Base-by-base conservation (phyloP, 768 basidiomycete genomes). In the Thelephora ganbajun region DNA sequence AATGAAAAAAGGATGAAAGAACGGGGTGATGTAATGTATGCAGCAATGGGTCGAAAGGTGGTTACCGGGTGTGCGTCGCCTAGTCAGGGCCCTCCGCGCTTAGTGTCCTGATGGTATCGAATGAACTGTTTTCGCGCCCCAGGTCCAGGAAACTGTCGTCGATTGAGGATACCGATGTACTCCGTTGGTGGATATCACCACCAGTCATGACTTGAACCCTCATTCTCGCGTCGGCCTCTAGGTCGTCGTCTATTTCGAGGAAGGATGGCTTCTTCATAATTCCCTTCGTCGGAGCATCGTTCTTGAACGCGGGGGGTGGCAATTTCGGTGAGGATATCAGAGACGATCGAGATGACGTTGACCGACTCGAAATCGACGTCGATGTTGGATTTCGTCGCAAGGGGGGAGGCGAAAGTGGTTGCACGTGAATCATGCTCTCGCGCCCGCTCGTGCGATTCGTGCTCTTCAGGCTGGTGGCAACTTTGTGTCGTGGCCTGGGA, bases 181-280 rank as follows among this genome's bases (percentile, higher is more conserved):
- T 51, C 23, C 35, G 9, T 26, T 20, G 44, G 26, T 44, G 46
- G 43, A 33, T 33, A 11, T 48, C 52, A 4, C 23, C 36, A 33
- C 26, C 53, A 18, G 35, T n/a, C 11, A 34, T 35, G 33, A 26
- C 14, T 42, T 30, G 49, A 34, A 43, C 33, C 51, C 19, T 43
- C 49, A 45, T 33, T 34, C 34, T 42, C 50, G 45, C 35, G 30
- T 55, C 53, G 19, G 23, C 50, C 23, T 59, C 57, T 18, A 26
- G 44, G 23, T 61, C 60, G 49, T 69, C 67, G 19, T 65, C 79
- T 49, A 85, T 81, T 33, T 83, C 80, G 43, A 85, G 64, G 60
- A 85, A 85, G 1, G 81, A 83, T 16, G 83, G 77, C 56, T 83
- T 81, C 56, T 69, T 69, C 65, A 79, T 71, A 50, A 83, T 66